Evolutionary conservation across 306 rosid genomes (phyloP).

Genomic region (Ormosia semicastrata): DNA sequence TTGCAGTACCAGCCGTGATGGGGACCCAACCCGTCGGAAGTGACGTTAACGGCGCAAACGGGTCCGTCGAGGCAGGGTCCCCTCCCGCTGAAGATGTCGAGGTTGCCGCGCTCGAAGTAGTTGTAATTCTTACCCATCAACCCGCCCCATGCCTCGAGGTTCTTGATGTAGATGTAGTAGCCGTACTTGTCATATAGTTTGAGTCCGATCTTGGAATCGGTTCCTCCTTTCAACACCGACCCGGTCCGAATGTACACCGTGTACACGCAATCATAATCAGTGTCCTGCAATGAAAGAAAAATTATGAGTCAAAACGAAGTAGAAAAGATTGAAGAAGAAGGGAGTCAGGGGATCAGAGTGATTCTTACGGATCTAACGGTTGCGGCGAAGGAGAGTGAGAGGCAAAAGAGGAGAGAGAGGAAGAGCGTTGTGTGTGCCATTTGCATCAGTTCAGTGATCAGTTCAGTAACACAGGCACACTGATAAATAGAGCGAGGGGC

Average conservation of each 20-base stretch:
- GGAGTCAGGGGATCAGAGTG: neutral
- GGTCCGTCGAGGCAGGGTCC: conserved; percentile 64
- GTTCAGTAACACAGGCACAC: neutral
- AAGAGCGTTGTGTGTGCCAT: conserved; percentile 33
- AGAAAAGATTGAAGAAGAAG: neutral
- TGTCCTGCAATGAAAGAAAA: conserved; percentile 38
- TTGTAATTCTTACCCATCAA: conserved; percentile 58
- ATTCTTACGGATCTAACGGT: conserved; percentile 42
- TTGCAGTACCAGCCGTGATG: conserved; percentile 94
- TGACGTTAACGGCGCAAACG: conserved; percentile 70
- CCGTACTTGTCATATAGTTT: conserved; percentile 57
- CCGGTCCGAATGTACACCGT: conserved; percentile 67
- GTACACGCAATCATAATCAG: conserved; percentile 59
- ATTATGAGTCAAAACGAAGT: neutral
- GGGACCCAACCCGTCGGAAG: conserved; percentile 71
- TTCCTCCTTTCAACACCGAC: conserved; percentile 71
- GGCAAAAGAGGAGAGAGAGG: conserved; percentile 24
- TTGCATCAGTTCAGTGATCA: neutral
- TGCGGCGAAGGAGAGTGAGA: conserved; percentile 34
- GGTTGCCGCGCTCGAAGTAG: conserved; percentile 89
- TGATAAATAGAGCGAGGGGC: neutral
- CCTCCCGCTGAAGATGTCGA: conserved; percentile 81
- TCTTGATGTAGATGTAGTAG: conserved; percentile 48
- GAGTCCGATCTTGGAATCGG: conserved; percentile 56
- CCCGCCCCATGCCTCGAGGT: conserved; percentile 76